These are phyloP conservation scores for Ascochyta pisi DNA, from an alignment of 2,329 filamentous ascomycete species.

Conservation along the genomic window DNA sequence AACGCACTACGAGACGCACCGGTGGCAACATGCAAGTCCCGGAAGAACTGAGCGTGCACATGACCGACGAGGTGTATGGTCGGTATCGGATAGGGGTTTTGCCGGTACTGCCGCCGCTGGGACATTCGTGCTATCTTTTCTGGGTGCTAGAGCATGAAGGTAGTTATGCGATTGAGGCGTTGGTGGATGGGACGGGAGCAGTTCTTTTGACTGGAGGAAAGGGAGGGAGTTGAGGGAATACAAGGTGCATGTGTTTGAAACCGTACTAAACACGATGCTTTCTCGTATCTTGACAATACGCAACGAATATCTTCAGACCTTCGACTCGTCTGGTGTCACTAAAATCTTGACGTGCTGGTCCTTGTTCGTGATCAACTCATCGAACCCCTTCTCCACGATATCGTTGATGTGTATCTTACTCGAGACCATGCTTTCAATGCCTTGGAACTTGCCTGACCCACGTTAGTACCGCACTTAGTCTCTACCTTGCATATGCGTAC, in stretches of 20 bases:
- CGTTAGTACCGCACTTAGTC: no score
- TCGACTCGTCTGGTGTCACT: constrained; percentile 37
- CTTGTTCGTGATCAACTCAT: constrained; percentile 41
- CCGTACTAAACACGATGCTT: no score
- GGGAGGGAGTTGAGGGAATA: no score
- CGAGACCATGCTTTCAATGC: constrained; percentile 43
- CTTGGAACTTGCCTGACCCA: constrained; percentile 39
- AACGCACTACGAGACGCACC: neutral
- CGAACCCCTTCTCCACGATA: constrained; percentile 39
- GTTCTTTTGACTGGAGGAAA: neutral
- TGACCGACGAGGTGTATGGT: neutral
- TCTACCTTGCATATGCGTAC: constrained; percentile 20
- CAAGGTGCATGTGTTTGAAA: no score
- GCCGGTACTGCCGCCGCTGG: neutral
- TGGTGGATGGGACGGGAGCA: neutral
- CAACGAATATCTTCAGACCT: neutral
- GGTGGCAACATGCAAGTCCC: neutral
- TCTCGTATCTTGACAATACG: no score
- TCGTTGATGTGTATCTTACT: constrained; percentile 44
- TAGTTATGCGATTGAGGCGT: neutral
- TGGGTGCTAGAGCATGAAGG: neutral
- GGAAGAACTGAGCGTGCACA: neutral
- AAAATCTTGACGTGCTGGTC: constrained; percentile 49
- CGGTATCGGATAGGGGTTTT: neutral
- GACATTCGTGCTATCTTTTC: neutral